Percentiles rank a stretch among this genome's conserved stretches.
phyloP scores from a whole-genome alignment of 2,329 filamentous ascomycete species.

The Botrytis cinerea region DNA sequence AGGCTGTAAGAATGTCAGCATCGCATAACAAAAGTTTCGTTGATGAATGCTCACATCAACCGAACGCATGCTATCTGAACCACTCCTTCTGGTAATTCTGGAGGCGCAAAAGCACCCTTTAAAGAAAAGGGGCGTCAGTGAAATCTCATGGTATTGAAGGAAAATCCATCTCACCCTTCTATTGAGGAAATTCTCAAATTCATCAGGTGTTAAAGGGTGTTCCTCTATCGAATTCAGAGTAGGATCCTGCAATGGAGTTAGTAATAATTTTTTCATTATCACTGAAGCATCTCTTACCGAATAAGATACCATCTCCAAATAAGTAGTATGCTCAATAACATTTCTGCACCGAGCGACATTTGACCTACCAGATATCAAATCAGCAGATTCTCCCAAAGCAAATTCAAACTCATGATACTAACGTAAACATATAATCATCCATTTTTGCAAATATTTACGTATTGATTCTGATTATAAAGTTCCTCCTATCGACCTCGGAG shows the following conservation, averaged over 20 bases:
- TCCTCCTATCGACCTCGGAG: background rate
- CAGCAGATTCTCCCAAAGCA: background rate
- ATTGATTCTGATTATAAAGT: background rate
- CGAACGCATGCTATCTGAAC: conserved; percentile 30
- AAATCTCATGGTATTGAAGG: conserved; percentile 21
- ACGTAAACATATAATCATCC: conserved; percentile 43
- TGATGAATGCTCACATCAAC: conserved; percentile 31
- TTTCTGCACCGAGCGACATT: conserved; percentile 37
- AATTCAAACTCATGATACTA: background rate
- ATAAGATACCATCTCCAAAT: conserved; percentile 41
- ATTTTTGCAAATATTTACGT: conserved; percentile 29
- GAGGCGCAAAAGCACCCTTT: conserved; percentile 39
- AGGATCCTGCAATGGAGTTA: conserved; percentile 35
- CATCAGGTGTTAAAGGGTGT: conserved; percentile 39
- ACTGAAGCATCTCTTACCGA: conserved; percentile 32
- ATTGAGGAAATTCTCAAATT: conserved; percentile 42
- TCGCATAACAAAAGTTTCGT: background rate
- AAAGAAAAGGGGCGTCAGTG: conserved; percentile 21
- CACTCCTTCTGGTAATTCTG: conserved; percentile 34
- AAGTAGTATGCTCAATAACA: conserved; percentile 38
- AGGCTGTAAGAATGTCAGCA: conserved; percentile 27
- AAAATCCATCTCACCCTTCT: conserved; percentile 30
- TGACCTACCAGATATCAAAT: conserved; percentile 6
- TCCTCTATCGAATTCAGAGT: conserved; percentile 38
- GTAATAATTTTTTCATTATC: background rate